A percentile compares a stretch with the other conserved stretches of the same genome.
phyloP scores from a whole-genome alignment of 805 yeast species.

The Candida hispaniensis region DNA sequence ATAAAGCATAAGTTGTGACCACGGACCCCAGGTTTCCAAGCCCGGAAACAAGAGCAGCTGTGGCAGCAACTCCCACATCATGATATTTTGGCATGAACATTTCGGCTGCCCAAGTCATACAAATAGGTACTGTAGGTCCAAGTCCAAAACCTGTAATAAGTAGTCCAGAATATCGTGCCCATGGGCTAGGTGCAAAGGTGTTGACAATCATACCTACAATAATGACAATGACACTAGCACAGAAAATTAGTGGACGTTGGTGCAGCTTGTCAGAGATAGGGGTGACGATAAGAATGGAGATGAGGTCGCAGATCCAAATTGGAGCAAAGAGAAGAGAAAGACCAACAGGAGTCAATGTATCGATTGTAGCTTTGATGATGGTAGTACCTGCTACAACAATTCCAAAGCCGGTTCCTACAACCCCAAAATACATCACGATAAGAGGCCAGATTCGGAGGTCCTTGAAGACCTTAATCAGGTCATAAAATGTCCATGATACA shows the following conservation, averaged over 20 bases:
- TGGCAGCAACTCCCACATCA: constrained; percentile 74
- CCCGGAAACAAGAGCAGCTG: constrained; percentile 76
- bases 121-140: constrained; percentile 84
- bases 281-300: constrained; percentile 61
- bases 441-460: constrained; percentile 73
- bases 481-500: constrained; percentile 48
- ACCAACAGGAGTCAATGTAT: constrained; percentile 50
- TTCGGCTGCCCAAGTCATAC: constrained; percentile 76
- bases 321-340: constrained; percentile 77
- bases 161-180: constrained; percentile 74
- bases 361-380: constrained; percentile 54
- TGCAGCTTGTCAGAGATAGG: constrained; percentile 66
- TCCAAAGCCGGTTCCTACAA: constrained; percentile 85
- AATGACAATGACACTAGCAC: constrained; percentile 51
- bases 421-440: constrained; percentile 82
- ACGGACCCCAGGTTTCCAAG: constrained; percentile 82
- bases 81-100: constrained; percentile 63
- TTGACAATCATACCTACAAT: constrained; percentile 66
- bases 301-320: constrained; percentile 78
- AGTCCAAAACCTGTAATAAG: constrained; percentile 76
- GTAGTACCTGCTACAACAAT: constrained; percentile 78
- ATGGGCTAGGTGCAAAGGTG: constrained; percentile 59
- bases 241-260: constrained; percentile 52
- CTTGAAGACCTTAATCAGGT: constrained; percentile 41
- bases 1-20: constrained; percentile 74